Conservation (phyloP, 139 green algal genomes). For the Pseudopediastrum boryanum region DNA sequence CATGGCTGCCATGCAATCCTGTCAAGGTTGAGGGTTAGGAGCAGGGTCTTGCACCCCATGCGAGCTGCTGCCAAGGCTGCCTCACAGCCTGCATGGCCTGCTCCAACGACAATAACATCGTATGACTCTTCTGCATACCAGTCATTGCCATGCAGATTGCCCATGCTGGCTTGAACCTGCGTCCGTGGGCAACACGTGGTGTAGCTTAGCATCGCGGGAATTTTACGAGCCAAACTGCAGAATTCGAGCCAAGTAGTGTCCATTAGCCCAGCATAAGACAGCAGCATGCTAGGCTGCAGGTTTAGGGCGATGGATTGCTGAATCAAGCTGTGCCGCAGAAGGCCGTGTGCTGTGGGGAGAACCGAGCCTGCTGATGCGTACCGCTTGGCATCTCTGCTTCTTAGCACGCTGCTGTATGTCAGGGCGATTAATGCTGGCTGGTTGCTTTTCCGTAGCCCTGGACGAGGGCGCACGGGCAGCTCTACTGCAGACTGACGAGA, state of each 20-base stretch:
- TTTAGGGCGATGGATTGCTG: background rate
- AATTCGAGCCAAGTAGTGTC: background rate
- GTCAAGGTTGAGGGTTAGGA: constrained; percentile 96
- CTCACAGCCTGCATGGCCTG: constrained; percentile 95
- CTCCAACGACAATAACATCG: constrained; percentile 97
- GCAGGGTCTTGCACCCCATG: constrained; percentile 85
- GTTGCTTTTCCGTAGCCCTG: no score
- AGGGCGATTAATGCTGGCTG: no score
- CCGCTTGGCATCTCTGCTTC: no score
- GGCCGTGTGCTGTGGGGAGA: no score
- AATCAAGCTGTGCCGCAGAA: no score
- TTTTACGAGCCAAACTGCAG: background rate
- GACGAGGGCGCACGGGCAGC: no score
- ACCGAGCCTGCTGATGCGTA: no score
- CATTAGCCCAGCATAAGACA: background rate
- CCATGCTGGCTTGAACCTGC: no score
- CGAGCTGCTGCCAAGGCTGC: constrained; percentile 91
- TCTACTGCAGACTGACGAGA: no score
- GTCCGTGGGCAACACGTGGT: no score
- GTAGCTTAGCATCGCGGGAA: background rate
- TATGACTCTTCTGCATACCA: constrained; percentile 79
- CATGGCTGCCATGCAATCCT: constrained; percentile 96
- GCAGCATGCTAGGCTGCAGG: background rate
- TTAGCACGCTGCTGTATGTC: no score
- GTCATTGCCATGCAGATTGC: no score